phyloP scores from a whole-genome alignment of 2,329 filamentous ascomycete genomes.

The Emergomyces orientalis region DNA sequence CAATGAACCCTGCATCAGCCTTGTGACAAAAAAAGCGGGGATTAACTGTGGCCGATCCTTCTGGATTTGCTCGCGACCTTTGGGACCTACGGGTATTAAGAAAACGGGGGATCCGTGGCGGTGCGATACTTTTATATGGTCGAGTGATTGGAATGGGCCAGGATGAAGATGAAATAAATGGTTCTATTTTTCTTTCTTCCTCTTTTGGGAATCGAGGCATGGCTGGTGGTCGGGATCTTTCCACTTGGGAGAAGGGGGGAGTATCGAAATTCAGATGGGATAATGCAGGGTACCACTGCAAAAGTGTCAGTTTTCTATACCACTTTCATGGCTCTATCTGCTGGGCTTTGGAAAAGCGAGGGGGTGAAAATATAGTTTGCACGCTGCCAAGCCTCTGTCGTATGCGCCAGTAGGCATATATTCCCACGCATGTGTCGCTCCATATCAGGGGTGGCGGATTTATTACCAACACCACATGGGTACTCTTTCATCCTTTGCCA shows the following conservation, averaged over 20 bases:
- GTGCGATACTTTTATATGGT: constrained; percentile 73
- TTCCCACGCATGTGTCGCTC: not conserved
- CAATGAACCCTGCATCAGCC: constrained; percentile 70
- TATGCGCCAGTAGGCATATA: not conserved
- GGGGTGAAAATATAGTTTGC: not conserved
- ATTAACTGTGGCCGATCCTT: constrained; percentile 63
- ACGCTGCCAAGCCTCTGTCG: not conserved
- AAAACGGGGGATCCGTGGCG: constrained; percentile 79
- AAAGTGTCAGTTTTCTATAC: not conserved
- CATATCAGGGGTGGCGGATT: too few species aligned
- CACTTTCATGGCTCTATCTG: not conserved
- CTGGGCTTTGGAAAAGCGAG: not conserved
- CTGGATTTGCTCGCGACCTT: constrained; percentile 63
- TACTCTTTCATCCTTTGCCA: not conserved
- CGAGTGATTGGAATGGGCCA: constrained; percentile 48
- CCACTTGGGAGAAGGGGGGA: not conserved
- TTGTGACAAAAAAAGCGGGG: constrained; percentile 81
- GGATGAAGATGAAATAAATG: not conserved
- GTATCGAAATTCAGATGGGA: not conserved
- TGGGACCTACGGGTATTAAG: constrained; percentile 77
- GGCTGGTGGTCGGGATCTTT: not conserved
- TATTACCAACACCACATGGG: not conserved
- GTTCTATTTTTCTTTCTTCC: not conserved
- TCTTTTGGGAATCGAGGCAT: not conserved
- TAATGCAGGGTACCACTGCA: not conserved